phyloP scores from a whole-genome alignment of 352 stramenopile genomes.

The Pythium sukuiense region DNA sequence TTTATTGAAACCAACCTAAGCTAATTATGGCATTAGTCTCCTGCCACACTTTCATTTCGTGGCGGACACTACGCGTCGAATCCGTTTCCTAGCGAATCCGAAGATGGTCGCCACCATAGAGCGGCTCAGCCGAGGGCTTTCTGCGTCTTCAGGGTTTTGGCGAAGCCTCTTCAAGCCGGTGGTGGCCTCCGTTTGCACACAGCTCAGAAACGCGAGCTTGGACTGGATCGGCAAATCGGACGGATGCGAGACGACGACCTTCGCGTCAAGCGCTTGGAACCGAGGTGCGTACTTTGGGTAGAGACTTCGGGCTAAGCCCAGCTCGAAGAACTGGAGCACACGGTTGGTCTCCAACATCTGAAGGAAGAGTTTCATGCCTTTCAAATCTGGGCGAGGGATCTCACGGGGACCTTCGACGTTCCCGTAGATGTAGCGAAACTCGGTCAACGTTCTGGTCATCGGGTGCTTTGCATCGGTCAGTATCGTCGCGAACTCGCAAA shows the following conservation, averaged over 20 bases:
- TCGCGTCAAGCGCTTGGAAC: slow-evolving; percentile 5
- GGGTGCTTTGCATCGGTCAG: slow-evolving; percentile 8
- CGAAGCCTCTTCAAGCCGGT: slow-evolving; percentile 2
- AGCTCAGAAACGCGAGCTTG: slow-evolving; percentile 19
- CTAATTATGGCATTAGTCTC: background rate
- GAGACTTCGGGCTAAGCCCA: slow-evolving; percentile 6
- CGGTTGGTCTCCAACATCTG: slow-evolving; percentile 11
- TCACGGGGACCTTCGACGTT: slow-evolving; percentile 4
- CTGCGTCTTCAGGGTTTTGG: background rate
- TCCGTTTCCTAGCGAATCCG: background rate
- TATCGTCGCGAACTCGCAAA: background rate
- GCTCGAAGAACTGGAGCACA: slow-evolving; percentile 19
- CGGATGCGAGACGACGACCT: background rate
- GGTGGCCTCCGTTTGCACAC: background rate
- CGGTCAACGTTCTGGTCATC: slow-evolving; percentile 5
- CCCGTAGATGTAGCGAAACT: slow-evolving; percentile 21
- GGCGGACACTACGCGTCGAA: slow-evolving; percentile 2
- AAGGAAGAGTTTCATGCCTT: slow-evolving; percentile 14
- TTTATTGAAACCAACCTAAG: background rate
- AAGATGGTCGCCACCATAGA: background rate
- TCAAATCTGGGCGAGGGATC: background rate
- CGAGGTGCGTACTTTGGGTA: background rate
- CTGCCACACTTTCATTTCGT: background rate
- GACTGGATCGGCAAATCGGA: background rate
- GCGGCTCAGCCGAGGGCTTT: background rate